These are phyloP conservation scores for Hordeum marinum DNA, from an alignment of 176 grass and related monocot species.

Conservation along the genomic window DNA sequence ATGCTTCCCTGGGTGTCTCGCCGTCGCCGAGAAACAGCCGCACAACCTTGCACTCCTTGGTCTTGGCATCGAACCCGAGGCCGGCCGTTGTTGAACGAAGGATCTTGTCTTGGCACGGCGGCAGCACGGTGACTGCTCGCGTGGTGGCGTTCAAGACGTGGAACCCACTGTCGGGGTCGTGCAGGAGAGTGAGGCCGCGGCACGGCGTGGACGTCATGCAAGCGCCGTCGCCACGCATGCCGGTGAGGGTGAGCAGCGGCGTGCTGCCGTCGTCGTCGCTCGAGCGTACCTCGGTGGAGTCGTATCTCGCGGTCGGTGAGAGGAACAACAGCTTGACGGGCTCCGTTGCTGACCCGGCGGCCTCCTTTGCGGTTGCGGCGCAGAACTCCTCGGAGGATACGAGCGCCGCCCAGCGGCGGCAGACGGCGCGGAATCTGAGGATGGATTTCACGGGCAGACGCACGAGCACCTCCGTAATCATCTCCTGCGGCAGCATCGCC, in stretches of 20 bases:
- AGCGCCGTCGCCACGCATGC: not conserved
- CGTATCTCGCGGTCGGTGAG: too few relatives aligned
- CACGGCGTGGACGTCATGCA: not conserved
- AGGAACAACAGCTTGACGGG: not conserved
- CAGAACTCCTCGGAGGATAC: not conserved
- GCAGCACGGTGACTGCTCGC: not conserved
- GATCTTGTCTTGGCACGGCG: not conserved
- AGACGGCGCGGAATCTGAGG: not conserved
- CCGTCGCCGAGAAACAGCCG: not conserved
- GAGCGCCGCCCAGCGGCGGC: not conserved
- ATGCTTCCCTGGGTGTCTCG: fast-evolving
- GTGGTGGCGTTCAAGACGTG: not conserved
- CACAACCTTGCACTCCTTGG: not conserved
- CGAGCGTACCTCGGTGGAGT: not conserved
- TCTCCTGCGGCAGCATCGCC: not conserved
- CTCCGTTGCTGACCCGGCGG: not conserved
- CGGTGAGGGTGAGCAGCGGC: not conserved
- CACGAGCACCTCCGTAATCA: not conserved
- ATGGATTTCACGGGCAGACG: not conserved
- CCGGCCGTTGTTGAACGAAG: not conserved
- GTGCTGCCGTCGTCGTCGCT: not conserved
- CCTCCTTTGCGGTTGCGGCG: not conserved
- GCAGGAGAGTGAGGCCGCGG: not conserved
- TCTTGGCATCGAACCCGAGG: not conserved
- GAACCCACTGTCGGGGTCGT: not conserved